Percentiles rank a stretch among this genome's conserved stretches.
phyloP scores from a whole-genome alignment of 768 basidiomycete genomes.

The Melanogaster broomeanus region DNA sequence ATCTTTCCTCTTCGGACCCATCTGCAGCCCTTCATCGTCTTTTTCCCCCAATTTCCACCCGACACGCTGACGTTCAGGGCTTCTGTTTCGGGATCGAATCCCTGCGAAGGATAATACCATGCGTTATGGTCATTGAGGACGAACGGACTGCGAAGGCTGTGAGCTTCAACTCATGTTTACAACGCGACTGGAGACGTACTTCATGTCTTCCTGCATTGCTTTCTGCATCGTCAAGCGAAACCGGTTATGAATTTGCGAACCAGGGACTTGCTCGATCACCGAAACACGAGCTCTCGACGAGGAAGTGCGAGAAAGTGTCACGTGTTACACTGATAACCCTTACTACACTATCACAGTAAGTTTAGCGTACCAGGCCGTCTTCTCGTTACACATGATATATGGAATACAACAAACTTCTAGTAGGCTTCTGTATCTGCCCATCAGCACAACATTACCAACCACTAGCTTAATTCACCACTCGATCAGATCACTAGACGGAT shows the following conservation, averaged over 20 bases:
- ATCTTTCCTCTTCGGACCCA: conserved; percentile 86
- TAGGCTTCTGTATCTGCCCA: too few relatives aligned
- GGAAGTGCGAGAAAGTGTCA: too few relatives aligned
- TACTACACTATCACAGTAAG: too few relatives aligned
- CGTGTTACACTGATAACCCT: too few relatives aligned
- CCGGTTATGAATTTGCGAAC: not conserved
- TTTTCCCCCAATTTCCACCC: conserved; percentile 84
- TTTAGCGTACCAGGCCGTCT: too few relatives aligned
- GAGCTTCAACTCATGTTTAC: conserved; percentile 3
- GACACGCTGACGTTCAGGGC: conserved; percentile 50
- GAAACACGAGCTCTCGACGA: too few relatives aligned
- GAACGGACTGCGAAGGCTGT: conserved; percentile 32
- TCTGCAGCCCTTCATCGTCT: conserved; percentile 70
- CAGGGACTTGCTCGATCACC: too few relatives aligned
- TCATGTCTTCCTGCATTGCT: conserved; percentile 32
- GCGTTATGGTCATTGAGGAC: conserved; percentile 71
- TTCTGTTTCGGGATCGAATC: conserved; percentile 64
- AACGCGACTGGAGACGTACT: conserved; percentile 18
- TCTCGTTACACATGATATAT: too few relatives aligned
- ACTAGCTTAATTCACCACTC: too few relatives aligned
- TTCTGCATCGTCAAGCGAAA: conserved; percentile 24
- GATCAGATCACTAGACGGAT: too few relatives aligned
- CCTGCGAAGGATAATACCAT: conserved; percentile 86
- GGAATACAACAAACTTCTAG: too few relatives aligned
- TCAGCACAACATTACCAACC: too few relatives aligned